phyloP scores from a whole-genome alignment of 768 basidiomycete genomes.

The Leccinum subgranulosum region DNA sequence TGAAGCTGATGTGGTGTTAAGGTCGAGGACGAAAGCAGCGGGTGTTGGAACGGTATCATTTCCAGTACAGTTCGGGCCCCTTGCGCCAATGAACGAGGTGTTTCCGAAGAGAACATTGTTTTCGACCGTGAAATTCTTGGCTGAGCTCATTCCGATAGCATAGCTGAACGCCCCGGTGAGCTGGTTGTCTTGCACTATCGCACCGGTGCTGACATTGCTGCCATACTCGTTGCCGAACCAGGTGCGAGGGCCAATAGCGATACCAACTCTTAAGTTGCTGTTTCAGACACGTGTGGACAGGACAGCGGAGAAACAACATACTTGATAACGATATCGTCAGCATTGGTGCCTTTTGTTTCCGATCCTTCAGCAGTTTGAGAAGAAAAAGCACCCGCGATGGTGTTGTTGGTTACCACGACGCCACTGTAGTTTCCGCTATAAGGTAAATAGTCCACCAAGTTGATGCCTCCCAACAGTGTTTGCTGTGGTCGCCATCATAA shows the following conservation, averaged over 20 bases:
- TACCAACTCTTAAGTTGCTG: constrained; percentile 59
- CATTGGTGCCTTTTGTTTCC: constrained; percentile 52
- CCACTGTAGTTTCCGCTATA: constrained; percentile 64
- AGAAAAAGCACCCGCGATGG: constrained; percentile 67
- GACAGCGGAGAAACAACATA: constrained; percentile 30
- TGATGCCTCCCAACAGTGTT: constrained; percentile 73
- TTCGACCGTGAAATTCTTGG: constrained; percentile 62
- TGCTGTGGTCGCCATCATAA: constrained; percentile 37
- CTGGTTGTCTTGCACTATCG: constrained; percentile 52
- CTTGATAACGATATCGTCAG: constrained; percentile 67
- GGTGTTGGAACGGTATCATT: constrained; percentile 49
- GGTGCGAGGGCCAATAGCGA: constrained; percentile 72
- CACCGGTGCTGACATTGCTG: constrained; percentile 53
- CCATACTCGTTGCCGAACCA: constrained; percentile 66
- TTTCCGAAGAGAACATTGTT: constrained; percentile 63
- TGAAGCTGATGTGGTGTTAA: constrained; percentile 35
- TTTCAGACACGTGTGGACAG: constrained; percentile 3
- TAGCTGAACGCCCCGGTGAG: constrained; percentile 71
- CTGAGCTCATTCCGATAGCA: constrained; percentile 64
- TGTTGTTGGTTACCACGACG: constrained; percentile 65
- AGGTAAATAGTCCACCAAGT: constrained; percentile 70
- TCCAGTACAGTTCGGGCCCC: constrained; percentile 61
- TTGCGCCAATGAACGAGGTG: constrained; percentile 70
- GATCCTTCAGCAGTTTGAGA: constrained; percentile 39
- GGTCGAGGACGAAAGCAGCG: constrained; percentile 57